Evolutionary conservation across 1,139 yeast genomes (phyloP).

Genomic region (Keqinozyma sinolaborantium): DNA sequence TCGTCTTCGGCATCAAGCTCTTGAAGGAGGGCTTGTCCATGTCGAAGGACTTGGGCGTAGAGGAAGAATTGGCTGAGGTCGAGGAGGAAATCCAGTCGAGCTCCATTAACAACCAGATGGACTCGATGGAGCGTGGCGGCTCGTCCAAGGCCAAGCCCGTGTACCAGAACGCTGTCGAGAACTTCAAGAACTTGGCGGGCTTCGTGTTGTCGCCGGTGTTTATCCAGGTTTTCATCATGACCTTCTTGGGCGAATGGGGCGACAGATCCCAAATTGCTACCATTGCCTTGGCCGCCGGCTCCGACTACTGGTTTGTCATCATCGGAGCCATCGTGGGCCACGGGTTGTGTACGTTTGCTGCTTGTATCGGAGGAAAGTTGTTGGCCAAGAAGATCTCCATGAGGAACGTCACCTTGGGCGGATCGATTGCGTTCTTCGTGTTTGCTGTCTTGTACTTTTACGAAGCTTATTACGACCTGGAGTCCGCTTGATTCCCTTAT

Average conservation of each 20-base stretch:
- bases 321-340: constrained; percentile 91
- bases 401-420: constrained; percentile 90
- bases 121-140: constrained; percentile 55
- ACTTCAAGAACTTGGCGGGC: constrained; percentile 50
- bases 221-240: constrained; percentile 95
- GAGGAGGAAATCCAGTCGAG: constrained; percentile 83
- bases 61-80: constrained; percentile 93
- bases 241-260: constrained; percentile 98
- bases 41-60: constrained; percentile 83
- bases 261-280: constrained; percentile 98
- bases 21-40: constrained; percentile 77
- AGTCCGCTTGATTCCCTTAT: constrained; percentile 5
- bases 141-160: constrained; percentile 14
- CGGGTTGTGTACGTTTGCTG: constrained; percentile 82
- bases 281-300: constrained; percentile 98
- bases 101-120: constrained; percentile 50
- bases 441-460: constrained; percentile 80
- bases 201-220: constrained; percentile 81
- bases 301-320: constrained; percentile 86
- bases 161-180: constrained; percentile 25
- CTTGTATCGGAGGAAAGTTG: constrained; percentile 91
- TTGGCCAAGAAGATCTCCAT: constrained; percentile 86
- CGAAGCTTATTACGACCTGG: constrained; percentile 48
- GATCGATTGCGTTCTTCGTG: constrained; percentile 79
- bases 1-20: constrained; percentile 79